phyloP scores from a whole-genome alignment of 2,329 filamentous ascomycete species.

The Akanthomyces uredinophilus region DNA sequence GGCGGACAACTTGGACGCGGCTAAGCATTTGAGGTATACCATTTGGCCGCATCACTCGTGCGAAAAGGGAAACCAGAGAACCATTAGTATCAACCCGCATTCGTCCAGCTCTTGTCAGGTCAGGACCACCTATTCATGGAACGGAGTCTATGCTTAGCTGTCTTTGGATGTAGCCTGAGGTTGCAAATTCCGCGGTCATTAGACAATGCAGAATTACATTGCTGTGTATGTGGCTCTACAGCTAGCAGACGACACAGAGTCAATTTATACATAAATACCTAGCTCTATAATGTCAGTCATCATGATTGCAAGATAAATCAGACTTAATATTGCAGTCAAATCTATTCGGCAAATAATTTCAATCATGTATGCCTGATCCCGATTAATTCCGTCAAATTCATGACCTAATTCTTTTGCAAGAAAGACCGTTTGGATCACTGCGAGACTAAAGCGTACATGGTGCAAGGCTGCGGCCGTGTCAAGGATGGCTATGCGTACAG shows the following conservation, averaged over 20 bases:
- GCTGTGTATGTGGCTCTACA: not conserved
- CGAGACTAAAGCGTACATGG: too few relatives aligned
- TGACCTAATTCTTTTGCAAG: too few relatives aligned
- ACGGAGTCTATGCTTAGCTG: not conserved
- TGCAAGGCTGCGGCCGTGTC: too few relatives aligned
- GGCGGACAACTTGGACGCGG: conserved; percentile 1
- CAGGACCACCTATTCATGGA: conserved; percentile 2
- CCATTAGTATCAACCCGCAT: not conserved
- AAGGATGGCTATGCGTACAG: too few relatives aligned
- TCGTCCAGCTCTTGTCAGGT: not conserved
- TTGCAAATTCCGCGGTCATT: not conserved
- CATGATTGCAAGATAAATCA: too few relatives aligned
- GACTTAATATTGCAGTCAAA: too few relatives aligned
- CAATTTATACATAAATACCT: not conserved
- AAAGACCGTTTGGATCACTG: too few relatives aligned
- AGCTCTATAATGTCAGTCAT: not conserved
- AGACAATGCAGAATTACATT: not conserved
- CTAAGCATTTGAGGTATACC: not conserved
- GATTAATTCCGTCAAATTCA: too few relatives aligned
- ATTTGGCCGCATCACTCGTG: conserved; percentile 6
- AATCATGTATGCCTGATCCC: too few relatives aligned
- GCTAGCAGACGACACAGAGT: not conserved
- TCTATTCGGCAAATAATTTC: too few relatives aligned
- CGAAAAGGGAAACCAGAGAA: not conserved
- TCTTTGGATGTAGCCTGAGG: not conserved